A percentile compares a stretch with the other conserved stretches of the same genome.
Conservation (phyloP, 2,329 filamentous ascomycete species). For the Ceratocystiopsis brevicomis region DNA sequence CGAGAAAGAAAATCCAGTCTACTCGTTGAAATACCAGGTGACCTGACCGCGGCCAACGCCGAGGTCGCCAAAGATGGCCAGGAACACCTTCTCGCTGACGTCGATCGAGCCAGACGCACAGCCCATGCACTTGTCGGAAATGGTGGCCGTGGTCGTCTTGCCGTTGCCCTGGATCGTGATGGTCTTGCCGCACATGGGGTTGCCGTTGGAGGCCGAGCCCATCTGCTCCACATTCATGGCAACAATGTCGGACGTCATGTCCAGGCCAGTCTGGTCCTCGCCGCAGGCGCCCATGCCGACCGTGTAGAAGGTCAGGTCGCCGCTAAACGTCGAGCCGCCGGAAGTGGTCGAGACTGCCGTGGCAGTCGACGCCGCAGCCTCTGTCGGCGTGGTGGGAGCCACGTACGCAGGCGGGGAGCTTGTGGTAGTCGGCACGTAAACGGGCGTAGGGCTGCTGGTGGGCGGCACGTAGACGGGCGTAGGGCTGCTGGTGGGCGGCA, state of each 20-base stretch:
- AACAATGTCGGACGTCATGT: constrained; percentile 39
- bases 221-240: constrained; percentile 49
- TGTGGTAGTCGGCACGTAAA: not conserved
- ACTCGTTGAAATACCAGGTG: constrained; percentile 16
- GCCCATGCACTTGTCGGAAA: constrained; percentile 61
- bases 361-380: constrained; percentile 7
- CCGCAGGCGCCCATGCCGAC: constrained; percentile 54
- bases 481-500: constrained; percentile 4
- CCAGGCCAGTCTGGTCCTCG: constrained; percentile 35
- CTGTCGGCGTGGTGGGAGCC: constrained; percentile 9
- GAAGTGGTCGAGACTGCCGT: constrained; percentile 10
- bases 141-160: constrained; percentile 34
- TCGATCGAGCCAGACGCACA: constrained; percentile 41
- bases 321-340: constrained; percentile 23
- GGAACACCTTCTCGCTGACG: constrained; percentile 21
- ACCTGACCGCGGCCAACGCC: constrained; percentile 16
- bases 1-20: not conserved
- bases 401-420: not conserved
- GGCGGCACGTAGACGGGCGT: not conserved
- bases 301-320: constrained; percentile 58
- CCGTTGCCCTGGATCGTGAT: constrained; percentile 42
- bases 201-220: constrained; percentile 42
- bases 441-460: not conserved
- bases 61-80: constrained; percentile 25
- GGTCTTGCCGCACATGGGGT: constrained; percentile 51